These are phyloP conservation scores for Microcos paniculata DNA, from an alignment of 345 rosid genomes.

Conservation along the genomic window DNA sequence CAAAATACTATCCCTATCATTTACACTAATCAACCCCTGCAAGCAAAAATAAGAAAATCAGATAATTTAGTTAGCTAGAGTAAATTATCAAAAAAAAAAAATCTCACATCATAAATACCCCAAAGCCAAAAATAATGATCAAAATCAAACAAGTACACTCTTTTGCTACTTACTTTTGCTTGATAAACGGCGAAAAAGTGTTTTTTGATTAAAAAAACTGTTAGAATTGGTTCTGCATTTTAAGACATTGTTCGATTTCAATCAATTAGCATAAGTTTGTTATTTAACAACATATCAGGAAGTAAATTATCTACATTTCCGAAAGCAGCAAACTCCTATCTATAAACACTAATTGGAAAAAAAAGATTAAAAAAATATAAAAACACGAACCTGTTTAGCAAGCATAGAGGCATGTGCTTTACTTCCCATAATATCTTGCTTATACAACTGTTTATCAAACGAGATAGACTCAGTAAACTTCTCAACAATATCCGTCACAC, in stretches of 20 bases:
- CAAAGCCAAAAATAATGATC: too few relatives aligned
- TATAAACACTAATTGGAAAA: background rate
- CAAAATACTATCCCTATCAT: slow-evolving; percentile 71
- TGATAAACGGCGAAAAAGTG: too few relatives aligned
- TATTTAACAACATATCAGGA: too few relatives aligned
- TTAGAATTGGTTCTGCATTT: background rate
- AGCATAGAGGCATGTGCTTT: slow-evolving; percentile 97
- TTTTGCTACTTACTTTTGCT: too few relatives aligned
- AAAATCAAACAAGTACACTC: too few relatives aligned
- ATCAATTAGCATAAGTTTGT: too few relatives aligned
- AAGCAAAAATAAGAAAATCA: background rate
- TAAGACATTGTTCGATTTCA: too few relatives aligned
- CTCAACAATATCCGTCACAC: slow-evolving; percentile 81
- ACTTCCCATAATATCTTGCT: slow-evolving; percentile 91
- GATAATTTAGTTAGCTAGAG: background rate
- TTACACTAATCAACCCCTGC: slow-evolving; percentile 66
- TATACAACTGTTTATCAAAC: slow-evolving; percentile 77
- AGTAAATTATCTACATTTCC: slow-evolving; percentile 9
- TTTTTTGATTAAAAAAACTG: too few relatives aligned
- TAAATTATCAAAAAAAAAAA: background rate
- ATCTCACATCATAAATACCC: too few relatives aligned
- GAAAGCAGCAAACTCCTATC: background rate
- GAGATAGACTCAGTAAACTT: slow-evolving; percentile 93
- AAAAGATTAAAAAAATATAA: background rate
- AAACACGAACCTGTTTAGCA: slow-evolving; percentile 58